Evolutionary conservation across 495 filamentous ascomycete genomes (phyloP), one percentile per base, ranked within the genome.

Genomic region (Penicillium bovifimosum): DNA sequence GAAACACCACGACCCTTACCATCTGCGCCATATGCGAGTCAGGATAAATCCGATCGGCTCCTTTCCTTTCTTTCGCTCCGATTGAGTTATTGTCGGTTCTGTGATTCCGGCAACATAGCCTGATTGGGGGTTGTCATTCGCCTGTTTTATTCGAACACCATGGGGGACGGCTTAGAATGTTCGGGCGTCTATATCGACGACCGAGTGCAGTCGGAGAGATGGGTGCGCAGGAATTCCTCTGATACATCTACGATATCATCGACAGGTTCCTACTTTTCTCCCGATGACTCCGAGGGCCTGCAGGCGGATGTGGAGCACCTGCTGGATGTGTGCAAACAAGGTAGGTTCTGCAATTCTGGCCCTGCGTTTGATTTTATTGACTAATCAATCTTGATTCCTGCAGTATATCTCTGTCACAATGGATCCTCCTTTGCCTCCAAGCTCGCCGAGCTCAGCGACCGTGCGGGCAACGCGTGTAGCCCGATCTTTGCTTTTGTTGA

Each of bases 161-260:
- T 63, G 58, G 86, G 88, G 85, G 86, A 88, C 69, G 75, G 76
- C 69, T 76, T 81, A 60, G 74, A 81, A 54, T 91, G 86, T 72
- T 84, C 87, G 72, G 83, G 88, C 53, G 84, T 93, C 56, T 93
- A 91, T 66, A 87, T 93, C 53, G 87, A 93, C 71, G 84, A 85
- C 64, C 80, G 82, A 45, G 80, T 87, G 47, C 73, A 71, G 53
- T 75, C 82, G 55, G 85, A 90, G 55, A 76, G 83, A 62, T 72
- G 77, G 70, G 74, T 85, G 47, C 72, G 63, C 53, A 64, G 72
- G 49, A 67, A 63, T 40, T 61, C 77, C 56, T 59, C 66, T 54
- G 56, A 60, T 38, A 45, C 60, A 60, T 59, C 57, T 26, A 59
- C 53, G 6, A 57, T 52, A 44, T 64, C 60, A 41, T 63, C 58